Conservation (phyloP, 1,284 basidiomycete genomes). For the Papiliotrema laurentii region DNA sequence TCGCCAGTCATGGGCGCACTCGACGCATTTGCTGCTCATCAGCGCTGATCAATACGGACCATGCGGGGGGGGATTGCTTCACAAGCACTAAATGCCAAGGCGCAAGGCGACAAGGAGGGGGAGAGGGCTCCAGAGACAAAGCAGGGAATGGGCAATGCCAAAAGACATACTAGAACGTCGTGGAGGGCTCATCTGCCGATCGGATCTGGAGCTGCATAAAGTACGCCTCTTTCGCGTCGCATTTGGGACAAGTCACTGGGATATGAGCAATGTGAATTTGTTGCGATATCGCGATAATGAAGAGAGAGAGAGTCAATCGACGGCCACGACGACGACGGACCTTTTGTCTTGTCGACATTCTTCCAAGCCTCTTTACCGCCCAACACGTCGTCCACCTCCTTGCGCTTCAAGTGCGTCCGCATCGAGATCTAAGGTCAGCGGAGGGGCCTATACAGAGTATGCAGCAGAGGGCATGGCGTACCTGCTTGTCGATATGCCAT, state of each 20-base stretch:
- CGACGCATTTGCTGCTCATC: constrained; percentile 40
- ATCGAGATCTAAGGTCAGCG: constrained; percentile 64
- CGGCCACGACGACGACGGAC: constrained; percentile 50
- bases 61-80: not conserved
- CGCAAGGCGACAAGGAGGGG: too few species aligned
- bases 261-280: not conserved
- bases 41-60: constrained; percentile 1
- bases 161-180: constrained; percentile 68
- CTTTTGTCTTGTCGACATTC: constrained; percentile 83
- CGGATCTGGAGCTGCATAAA: constrained; percentile 96
- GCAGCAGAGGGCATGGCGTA: constrained; percentile 34
- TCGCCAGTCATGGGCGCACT: constrained; percentile 47
- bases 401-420: constrained; percentile 73
- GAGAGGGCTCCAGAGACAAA: too few species aligned
- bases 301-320: not conserved
- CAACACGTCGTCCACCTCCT: constrained; percentile 87
- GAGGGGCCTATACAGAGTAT: not conserved
- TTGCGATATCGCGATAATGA: not conserved
- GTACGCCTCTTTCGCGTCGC: constrained; percentile 82
- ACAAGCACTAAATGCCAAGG: too few species aligned
- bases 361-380: constrained; percentile 93
- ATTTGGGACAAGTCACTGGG: constrained; percentile 84
- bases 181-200: constrained; percentile 95
- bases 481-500: constrained; percentile 78
- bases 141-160: too few species aligned